These are phyloP conservation scores for Coniochaeta pulveracea DNA, from an alignment of 2,329 filamentous ascomycete genomes.

Conservation along the genomic window DNA sequence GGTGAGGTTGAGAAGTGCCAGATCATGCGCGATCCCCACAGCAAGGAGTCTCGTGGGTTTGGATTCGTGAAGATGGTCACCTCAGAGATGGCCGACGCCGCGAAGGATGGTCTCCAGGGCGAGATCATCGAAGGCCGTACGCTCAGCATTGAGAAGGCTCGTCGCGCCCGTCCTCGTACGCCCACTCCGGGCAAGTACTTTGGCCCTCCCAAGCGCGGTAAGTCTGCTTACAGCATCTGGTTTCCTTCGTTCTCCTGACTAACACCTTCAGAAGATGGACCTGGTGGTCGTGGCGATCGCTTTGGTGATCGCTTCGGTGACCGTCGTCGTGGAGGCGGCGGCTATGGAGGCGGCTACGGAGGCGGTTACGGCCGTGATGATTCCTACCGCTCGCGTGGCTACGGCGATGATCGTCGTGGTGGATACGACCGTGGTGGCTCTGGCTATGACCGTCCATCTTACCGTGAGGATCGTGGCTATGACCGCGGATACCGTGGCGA, in stretches of 20 bases:
- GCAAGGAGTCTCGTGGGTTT: slow-evolving; percentile 96
- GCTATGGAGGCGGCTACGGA: slow-evolving; percentile 38
- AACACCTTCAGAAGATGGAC: slow-evolving; percentile 38
- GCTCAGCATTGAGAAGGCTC: slow-evolving; percentile 96
- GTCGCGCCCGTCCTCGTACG: slow-evolving; percentile 85
- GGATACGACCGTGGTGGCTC: slow-evolving; percentile 17
- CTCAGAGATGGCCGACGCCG: slow-evolving; percentile 87
- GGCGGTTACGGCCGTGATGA: slow-evolving; percentile 38
- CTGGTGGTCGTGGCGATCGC: slow-evolving; percentile 41
- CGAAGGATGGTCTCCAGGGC: slow-evolving; percentile 90
- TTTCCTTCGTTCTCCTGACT: slow-evolving; percentile 28
- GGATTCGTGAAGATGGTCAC: slow-evolving; percentile 99
- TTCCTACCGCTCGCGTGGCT: slow-evolving; percentile 43
- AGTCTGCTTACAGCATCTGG: slow-evolving; percentile 32
- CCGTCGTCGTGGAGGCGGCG: slow-evolving; percentile 48
- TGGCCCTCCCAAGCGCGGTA: slow-evolving; percentile 93
- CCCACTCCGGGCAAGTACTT: slow-evolving; percentile 99
- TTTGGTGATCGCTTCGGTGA: slow-evolving; percentile 59
- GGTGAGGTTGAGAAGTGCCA: slow-evolving; percentile 98
- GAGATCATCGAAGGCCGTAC: slow-evolving; percentile 92
- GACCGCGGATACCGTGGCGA: slow-evolving; percentile 40
- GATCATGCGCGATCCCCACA: slow-evolving; percentile 98
- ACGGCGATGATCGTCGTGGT: slow-evolving; percentile 19
- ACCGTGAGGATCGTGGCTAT: slow-evolving; percentile 38
- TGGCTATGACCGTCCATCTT: slow-evolving; percentile 25